Evolutionary conservation across 2,329 filamentous ascomycete species (phyloP).

Genomic region (Pseudopyricularia javanii): DNA sequence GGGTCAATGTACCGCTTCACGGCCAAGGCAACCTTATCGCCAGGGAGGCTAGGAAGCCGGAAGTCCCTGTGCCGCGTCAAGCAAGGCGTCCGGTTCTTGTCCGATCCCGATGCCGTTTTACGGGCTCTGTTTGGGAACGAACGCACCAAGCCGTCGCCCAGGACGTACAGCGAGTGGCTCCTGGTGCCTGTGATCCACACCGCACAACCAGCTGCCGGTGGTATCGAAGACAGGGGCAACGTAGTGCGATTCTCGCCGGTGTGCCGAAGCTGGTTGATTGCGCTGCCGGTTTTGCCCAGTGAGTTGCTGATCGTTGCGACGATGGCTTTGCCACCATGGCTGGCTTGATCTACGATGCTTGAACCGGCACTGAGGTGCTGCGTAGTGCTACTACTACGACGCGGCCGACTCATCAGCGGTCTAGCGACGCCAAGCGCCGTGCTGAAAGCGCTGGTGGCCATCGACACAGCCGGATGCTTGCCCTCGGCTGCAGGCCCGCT

Average conservation of each 20-base stretch:
- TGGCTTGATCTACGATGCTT: conserved; percentile 45
- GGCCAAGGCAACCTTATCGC: conserved; percentile 42
- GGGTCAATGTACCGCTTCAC: conserved; percentile 44
- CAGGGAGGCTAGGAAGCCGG: conserved; percentile 50
- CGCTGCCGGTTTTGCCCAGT: conserved; percentile 59
- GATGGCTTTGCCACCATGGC: conserved; percentile 59
- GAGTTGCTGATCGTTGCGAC: conserved; percentile 65
- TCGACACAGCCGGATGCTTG: conserved; percentile 46
- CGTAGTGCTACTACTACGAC: conserved; percentile 33
- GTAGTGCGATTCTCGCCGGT: conserved; percentile 65
- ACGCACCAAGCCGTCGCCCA: conserved; percentile 54
- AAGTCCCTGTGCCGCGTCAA: conserved; percentile 53
- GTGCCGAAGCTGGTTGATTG: conserved; percentile 59
- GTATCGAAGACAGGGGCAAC: conserved; percentile 42
- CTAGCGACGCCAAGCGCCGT: conserved; percentile 59
- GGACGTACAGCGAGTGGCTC: conserved; percentile 49
- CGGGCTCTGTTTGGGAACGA: conserved; percentile 49
- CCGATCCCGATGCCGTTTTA: conserved; percentile 39
- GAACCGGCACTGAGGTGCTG: conserved; percentile 23
- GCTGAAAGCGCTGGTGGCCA: conserved; percentile 58
- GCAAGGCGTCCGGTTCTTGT: conserved; percentile 39
- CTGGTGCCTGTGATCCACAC: conserved; percentile 52
- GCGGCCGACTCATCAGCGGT: conserved; percentile 42
- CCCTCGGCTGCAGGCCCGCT: conserved; percentile 35
- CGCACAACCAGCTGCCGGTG: conserved; percentile 47